phyloP scores from a whole-genome alignment of 257 asterid genomes.

The Euphrasia confusa region DNA sequence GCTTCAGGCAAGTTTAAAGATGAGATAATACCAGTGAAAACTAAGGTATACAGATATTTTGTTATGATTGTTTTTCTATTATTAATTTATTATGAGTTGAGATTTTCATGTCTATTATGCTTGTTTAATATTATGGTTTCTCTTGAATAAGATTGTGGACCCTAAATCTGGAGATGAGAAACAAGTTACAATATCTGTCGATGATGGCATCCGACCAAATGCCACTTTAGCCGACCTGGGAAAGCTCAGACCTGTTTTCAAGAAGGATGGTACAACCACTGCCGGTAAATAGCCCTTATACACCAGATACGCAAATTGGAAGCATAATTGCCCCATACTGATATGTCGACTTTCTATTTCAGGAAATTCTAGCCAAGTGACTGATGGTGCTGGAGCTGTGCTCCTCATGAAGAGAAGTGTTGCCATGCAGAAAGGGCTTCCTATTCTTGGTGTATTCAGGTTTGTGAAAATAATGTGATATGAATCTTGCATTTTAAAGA shows the following conservation, averaged over 20 bases:
- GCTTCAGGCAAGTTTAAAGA: conserved; percentile 90
- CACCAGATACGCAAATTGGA: not conserved
- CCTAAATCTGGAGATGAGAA: conserved; percentile 95
- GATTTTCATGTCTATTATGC: not conserved
- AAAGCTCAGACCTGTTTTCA: conserved; percentile 88
- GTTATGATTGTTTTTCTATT: not conserved
- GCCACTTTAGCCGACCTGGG: conserved; percentile 56
- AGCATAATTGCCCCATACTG: conserved; percentile 14
- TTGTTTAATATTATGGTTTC: conserved; percentile 18
- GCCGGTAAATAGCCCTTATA: conserved; percentile 52
- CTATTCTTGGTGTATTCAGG: conserved; percentile 96
- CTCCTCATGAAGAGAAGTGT: conserved; percentile 93
- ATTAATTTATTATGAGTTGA: not conserved
- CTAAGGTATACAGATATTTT: conserved; percentile 46
- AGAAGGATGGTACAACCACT: conserved; percentile 98
- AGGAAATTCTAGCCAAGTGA: conserved; percentile 98
- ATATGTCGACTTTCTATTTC: conserved; percentile 18
- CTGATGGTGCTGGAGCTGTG: conserved; percentile 99
- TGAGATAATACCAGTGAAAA: conserved; percentile 85
- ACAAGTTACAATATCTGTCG: conserved; percentile 74
- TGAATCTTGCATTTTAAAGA: not conserved
- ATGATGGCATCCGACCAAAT: conserved; percentile 87
- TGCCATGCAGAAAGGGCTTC: conserved; percentile 91
- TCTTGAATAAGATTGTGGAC: conserved; percentile 65
- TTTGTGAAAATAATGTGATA: conserved; percentile 23